Percentiles rank a stretch among this genome's conserved stretches.
These are phyloP conservation scores for Gloeopeniophorella convolvens DNA, from an alignment of 768 basidiomycete genomes.

Conservation along the genomic window DNA sequence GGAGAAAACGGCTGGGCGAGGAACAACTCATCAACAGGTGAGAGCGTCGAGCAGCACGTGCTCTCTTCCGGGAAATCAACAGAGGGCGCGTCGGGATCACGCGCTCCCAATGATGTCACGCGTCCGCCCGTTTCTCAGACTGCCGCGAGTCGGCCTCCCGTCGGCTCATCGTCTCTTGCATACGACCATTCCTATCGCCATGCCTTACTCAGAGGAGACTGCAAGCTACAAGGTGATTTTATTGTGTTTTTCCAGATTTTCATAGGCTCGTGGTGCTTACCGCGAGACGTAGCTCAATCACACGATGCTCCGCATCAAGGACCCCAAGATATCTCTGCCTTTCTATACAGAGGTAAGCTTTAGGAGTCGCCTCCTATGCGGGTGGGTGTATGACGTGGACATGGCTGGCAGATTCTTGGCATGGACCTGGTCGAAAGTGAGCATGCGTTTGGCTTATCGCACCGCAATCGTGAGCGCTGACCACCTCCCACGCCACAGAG, in stretches of 20 bases:
- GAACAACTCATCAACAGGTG: not conserved
- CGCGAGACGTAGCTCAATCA: constrained; percentile 61
- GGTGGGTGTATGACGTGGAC: no score
- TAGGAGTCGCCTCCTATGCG: not conserved
- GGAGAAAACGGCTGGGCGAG: not conserved
- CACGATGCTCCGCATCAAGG: constrained; percentile 85
- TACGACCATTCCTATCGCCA: not conserved
- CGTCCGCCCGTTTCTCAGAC: not conserved
- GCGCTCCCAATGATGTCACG: constrained; percentile 14
- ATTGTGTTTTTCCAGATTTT: not conserved
- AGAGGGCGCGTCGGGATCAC: not conserved
- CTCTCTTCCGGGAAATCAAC: not conserved
- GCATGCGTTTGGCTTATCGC: constrained; percentile 2
- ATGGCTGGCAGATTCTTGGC: constrained; percentile 25
- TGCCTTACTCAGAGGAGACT: constrained; percentile 20
- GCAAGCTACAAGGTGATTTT: constrained; percentile 14
- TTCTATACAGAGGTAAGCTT: constrained; percentile 72
- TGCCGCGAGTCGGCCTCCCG: not conserved
- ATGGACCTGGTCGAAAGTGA: constrained; percentile 28
- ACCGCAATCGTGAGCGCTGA: not conserved
- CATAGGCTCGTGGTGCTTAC: not conserved
- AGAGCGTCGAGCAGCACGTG: not conserved
- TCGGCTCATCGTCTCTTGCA: not conserved
- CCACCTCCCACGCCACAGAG: constrained; percentile 32
- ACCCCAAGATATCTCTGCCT: constrained; percentile 70